Base-by-base conservation (phyloP, 2,329 filamentous ascomycete species). In the Torrubiellomyces zombiae region DNA sequence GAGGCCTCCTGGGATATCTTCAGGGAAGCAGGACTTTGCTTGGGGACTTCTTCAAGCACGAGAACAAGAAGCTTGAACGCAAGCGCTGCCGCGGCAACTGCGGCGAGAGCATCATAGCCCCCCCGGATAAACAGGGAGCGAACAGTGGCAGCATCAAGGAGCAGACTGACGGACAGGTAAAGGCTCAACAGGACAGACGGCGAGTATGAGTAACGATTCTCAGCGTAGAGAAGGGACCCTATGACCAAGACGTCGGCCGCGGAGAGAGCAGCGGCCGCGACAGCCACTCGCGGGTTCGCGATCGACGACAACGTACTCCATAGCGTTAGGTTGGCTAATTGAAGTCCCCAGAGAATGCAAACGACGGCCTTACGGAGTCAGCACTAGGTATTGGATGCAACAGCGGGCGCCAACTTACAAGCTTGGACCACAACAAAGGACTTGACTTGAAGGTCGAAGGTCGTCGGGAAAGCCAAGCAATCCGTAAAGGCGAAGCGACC, bases 71-170 rank as follows among this genome's bases (percentile, higher is more conserved):
- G 30, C 25, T 58, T 60, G 22, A 53, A 12, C 2, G 32, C 48
- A 4, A 55, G 28, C 0, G 45, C 42, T 0, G 42, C 37, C 2
- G 47, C 53, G 14, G 55, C 51, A 1, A 58, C 28, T 3, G 43
- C 38, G n/a, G n/a, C 1, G 46, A 39, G 21, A 40, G 47, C 5
- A 20, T 14, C 12, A 12, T 47, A 50, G 39, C 31, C 9, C 18
- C 20, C 3, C 28, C 27, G 3, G 29, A 14, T 2, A 27, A 18
- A 27, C 4, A 41, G 30, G 6, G 31, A 29, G 5, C 61, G 44
- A 0, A 43, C 40, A 29, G 55, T 53, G 0, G 48, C 47, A 3
- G 49, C 36, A 18, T 65, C 61, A 14, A 63, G 45, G 2, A 64
- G 34, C 0, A 58, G 32, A 2, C 54, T 55, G 3, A 60, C 18